Base-by-base conservation (phyloP, 2,329 filamentous ascomycete genomes). In the Alternaria triticimaculans region DNA sequence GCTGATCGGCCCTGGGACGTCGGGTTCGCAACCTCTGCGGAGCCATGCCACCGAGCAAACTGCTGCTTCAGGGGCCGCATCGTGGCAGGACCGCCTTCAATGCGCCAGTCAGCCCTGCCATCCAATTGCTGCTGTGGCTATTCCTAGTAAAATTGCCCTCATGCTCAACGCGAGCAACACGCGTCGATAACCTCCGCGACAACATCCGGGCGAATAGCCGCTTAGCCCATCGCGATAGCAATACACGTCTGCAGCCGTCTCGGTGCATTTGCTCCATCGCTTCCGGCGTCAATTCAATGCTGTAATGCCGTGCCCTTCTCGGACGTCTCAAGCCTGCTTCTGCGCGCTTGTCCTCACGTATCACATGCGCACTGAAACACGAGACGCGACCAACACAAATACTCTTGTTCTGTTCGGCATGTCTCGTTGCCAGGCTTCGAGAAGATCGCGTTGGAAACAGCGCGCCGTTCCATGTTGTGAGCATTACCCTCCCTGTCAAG, bases 391-490 rank as follows among this genome's bases (percentile, higher is more conserved):
- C 65, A 41, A 53, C 62, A 57, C 59, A 55, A 50, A 46, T 60
- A 14, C 6, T 25, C 37, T 63, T 58, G 58, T 37, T 46, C 12
- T 25, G n/a, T 30, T 41, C 18, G 55, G 23, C 37, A 41, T 41
- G 37, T 51, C 56, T 60, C 62, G 59, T 65, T 70, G 69, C 66
- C 67, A 63, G 65, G 56, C 64, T 77, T 75, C 72, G 69, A 75
- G 72, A 76, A 77, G 37, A 26, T 26, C 68, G 70, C 65, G 62
- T 68, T 67, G 64, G 66, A 70, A 70, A 73, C 69, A 65, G 64
- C 45, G 58, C 68, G 64, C 66, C 63, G 58, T 67, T 64, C 67
- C 61, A 69, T 71, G 70, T 67, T 61, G 68, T 65, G 62, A 58
- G 51, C 64, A 60, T 58, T 53, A 66, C 56, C 62, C 70, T 71